phyloP scores from a whole-genome alignment of 768 basidiomycete genomes.

The Mycena pura region DNA sequence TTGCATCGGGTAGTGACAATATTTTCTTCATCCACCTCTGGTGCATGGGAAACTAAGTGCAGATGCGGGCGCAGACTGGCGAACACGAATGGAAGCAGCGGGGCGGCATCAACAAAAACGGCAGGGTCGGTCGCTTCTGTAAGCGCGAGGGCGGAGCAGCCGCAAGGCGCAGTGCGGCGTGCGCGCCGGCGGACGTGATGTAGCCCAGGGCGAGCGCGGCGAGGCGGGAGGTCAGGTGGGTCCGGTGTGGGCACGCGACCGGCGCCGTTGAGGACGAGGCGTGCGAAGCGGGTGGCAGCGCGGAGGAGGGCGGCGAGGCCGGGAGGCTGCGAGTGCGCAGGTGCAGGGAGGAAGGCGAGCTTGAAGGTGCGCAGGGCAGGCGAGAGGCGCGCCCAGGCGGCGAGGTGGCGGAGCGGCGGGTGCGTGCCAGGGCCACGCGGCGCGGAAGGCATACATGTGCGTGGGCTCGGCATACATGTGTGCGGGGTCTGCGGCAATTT shows the following conservation, averaged over 20 bases:
- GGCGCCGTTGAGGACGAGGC: constrained; percentile 55
- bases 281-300: constrained; percentile 47
- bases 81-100: constrained; percentile 38
- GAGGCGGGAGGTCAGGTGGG: constrained; percentile 37
- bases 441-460: constrained; percentile 45
- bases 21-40: too few species aligned
- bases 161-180: constrained; percentile 45
- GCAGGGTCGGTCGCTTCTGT: constrained; percentile 54
- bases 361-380: constrained; percentile 47
- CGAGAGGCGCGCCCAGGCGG: constrained; percentile 52
- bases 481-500: constrained; percentile 32
- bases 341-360: constrained; percentile 56
- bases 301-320: constrained; percentile 53
- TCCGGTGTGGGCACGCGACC: constrained; percentile 43
- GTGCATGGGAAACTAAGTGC: neutral
- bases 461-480: too few species aligned
- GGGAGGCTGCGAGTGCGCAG: constrained; percentile 57
- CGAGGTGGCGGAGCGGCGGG: constrained; percentile 61
- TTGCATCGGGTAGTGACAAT: too few species aligned
- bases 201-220: constrained; percentile 52
- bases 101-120: constrained; percentile 47
- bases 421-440: constrained; percentile 54
- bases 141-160: constrained; percentile 46
- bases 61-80: neutral
- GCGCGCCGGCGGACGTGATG: constrained; percentile 45